Evolutionary conservation across 345 rosid genomes (phyloP).

Genomic region (Barbarea vulgaris): DNA sequence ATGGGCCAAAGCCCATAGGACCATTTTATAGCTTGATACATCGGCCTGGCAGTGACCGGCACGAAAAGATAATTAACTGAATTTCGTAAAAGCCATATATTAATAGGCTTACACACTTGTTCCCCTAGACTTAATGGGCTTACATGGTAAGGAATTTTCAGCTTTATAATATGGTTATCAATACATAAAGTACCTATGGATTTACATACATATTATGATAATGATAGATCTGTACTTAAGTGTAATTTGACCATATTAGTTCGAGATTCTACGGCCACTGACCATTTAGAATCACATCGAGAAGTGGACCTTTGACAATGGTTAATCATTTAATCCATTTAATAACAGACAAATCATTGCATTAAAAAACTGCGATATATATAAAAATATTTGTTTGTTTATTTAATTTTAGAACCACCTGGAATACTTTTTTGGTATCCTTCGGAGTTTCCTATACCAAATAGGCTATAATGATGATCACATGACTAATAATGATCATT

Average conservation of each 20-base stretch:
- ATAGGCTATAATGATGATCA: conserved; percentile 25
- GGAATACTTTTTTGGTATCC: background rate
- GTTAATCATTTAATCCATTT: conserved; percentile 10
- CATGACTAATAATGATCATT: conserved; percentile 38
- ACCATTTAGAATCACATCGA: conserved; percentile 15
- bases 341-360: conserved; percentile 27
- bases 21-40: background rate
- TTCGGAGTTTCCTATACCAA: background rate
- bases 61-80: background rate
- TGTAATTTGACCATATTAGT: conserved; percentile 12
- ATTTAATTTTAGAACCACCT: background rate
- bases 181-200: background rate
- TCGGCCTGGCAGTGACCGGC: background rate
- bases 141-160: background rate
- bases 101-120: background rate
- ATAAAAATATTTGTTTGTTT: background rate
- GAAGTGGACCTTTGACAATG: conserved; percentile 27
- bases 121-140: background rate
- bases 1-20: background rate
- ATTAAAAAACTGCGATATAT: background rate
- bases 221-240: background rate
- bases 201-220: background rate
- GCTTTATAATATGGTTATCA: background rate
- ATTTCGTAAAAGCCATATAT: background rate
- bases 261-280: conserved; percentile 28